Evolutionary conservation across 106 monocot species (phyloP), one percentile per base, ranked within the genome.

Genomic region (Apostasia shenzhenica): DNA sequence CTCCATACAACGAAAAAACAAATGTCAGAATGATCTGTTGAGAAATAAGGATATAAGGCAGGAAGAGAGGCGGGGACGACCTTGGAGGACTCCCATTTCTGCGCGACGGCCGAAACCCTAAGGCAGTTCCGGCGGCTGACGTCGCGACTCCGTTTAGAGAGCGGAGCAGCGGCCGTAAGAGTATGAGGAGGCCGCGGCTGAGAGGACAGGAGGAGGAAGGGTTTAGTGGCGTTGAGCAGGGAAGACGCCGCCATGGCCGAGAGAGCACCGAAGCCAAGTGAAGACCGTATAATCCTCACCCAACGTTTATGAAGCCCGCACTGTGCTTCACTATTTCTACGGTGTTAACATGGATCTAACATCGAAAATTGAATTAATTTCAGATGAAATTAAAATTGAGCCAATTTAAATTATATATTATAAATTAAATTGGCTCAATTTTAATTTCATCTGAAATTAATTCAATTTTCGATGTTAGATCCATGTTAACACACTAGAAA

Each of bases 81-180:
- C 90, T 92, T 89, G 13, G 83, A 74, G 37, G 92, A 87, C 67
- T 92, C 99, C 81, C 83, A 93, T 73, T 87, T 84, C 65, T 71
- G 74, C 7, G 78, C 72, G 50, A 77, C 54, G 52, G 91, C 81
- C 14, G 70, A 59, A 37, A 81, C 75, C 65, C 77, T 67, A 39
- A 77, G 56, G 11, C 67, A 62, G 62, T 48, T 77, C 55, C 72
- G 69, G 13, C 82, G 78, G 42, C 75, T 55, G 41, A 70, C 12
- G 5, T 59, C 13, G 26, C 77, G 69, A 5, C 45, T 70, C 48
- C 59, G 48, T 14, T 54, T 39, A 40, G 61, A 14, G 0, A 1
- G 46, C 10, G 72, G 43, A 56, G 45, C 6, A 8, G 26, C 9
- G 41, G 71, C 10, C 14, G n/a, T 57, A 41, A 39, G 57, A 53